Evolutionary conservation across 2,329 filamentous ascomycete genomes (phyloP).

Genomic region (Fusarium piperis): DNA sequence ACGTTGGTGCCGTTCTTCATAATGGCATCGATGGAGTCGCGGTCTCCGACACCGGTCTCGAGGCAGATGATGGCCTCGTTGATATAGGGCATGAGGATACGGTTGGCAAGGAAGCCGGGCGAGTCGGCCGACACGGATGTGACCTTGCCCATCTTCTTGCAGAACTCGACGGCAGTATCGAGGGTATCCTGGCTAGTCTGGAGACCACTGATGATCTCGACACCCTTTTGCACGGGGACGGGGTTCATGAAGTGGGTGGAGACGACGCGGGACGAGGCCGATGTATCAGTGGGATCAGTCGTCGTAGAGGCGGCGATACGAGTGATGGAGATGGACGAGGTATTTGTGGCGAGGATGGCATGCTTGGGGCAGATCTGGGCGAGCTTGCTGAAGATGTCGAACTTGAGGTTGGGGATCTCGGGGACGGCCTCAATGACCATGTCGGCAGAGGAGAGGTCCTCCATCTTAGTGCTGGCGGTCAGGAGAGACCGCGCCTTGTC

Average conservation of each 20-base stretch:
- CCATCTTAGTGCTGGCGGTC: conserved; percentile 75
- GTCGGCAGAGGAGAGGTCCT: conserved; percentile 83
- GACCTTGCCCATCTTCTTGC: conserved; percentile 92
- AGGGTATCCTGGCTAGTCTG: conserved; percentile 88
- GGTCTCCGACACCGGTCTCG: conserved; percentile 88
- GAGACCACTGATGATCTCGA: conserved; percentile 95
- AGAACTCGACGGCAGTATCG: conserved; percentile 84
- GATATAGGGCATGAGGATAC: conserved; percentile 99
- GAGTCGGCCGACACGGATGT: conserved; percentile 87
- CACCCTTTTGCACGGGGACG: conserved; percentile 94
- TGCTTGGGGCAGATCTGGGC: conserved; percentile 84
- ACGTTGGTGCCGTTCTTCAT: conserved; percentile 99
- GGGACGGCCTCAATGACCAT: conserved; percentile 98
- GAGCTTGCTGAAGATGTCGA: conserved; percentile 84
- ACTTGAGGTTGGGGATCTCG: conserved; percentile 88
- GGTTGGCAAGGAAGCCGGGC: conserved; percentile 94
- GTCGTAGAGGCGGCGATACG: conserved; percentile 90
- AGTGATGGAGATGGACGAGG: conserved; percentile 98
- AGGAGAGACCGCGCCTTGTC: conserved; percentile 77
- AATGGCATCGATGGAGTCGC: conserved; percentile 94
- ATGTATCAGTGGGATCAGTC: conserved; percentile 79
- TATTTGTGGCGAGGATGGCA: conserved; percentile 95
- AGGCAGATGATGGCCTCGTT: conserved; percentile 97
- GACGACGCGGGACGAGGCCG: conserved; percentile 86
- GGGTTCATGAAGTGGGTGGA: conserved; percentile 99